Percentiles rank a stretch among this genome's conserved stretches.
Evolutionary conservation across 2,329 filamentous ascomycete species (phyloP).

Genomic region (Trichothecium roseum): DNA sequence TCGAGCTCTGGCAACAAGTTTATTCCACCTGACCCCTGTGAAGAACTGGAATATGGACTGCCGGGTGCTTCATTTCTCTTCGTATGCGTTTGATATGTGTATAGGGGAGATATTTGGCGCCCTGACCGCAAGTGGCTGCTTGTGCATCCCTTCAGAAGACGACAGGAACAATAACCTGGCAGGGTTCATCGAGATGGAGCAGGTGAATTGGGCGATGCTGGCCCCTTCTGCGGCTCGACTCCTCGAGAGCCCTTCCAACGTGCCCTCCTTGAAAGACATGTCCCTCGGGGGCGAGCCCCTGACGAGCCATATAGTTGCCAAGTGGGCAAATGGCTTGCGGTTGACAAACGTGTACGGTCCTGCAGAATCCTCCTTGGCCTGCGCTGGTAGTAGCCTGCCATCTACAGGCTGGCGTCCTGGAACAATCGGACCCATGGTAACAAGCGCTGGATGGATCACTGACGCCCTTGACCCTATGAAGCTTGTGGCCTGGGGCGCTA

Average conservation of each 20-base stretch:
- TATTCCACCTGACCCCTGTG: no score
- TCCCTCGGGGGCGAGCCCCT: neutral
- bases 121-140: conserved; percentile 2
- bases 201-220: conserved; percentile 6
- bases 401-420: neutral
- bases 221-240: conserved; percentile 5
- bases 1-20: conserved; percentile 1
- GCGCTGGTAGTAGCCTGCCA: neutral
- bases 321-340: conserved; percentile 2
- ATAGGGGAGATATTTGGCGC: conserved; percentile 6
- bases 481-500: conserved; percentile 8
- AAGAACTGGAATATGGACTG: neutral
- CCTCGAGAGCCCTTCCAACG: conserved; percentile 2
- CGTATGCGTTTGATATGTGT: conserved; percentile 8
- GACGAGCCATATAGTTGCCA: conserved; percentile 14
- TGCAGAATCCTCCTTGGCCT: conserved; percentile 21
- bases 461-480: conserved; percentile 6
- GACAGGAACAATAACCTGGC: conserved; percentile 7
- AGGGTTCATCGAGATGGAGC: conserved; percentile 4
- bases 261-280: conserved; percentile 4
- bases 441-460: conserved; percentile 11
- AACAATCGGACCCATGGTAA: neutral
- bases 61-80: conserved; percentile 4
- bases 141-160: conserved; percentile 7
- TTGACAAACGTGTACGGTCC: conserved; percentile 29